phyloP scores from a whole-genome alignment of 768 basidiomycete genomes.

The Hericium coralloides region DNA sequence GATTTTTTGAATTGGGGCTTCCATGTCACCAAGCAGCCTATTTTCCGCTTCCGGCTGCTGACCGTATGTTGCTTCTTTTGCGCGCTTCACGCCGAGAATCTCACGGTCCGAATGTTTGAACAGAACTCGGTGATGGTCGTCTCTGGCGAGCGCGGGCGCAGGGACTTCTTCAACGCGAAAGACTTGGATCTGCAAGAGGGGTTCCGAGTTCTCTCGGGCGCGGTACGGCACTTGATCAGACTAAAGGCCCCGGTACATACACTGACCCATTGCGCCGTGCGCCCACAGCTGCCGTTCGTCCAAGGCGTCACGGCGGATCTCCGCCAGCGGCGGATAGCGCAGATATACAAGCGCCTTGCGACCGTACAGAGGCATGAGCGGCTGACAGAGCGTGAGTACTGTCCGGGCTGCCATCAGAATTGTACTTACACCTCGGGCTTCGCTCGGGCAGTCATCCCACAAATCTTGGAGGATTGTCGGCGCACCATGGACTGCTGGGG shows the following conservation, averaged over 20 bases:
- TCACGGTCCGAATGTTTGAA: slow-evolving; percentile 8
- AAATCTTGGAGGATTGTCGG: slow-evolving; percentile 56
- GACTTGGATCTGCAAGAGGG: slow-evolving; percentile 71
- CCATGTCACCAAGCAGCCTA: slow-evolving; percentile 50
- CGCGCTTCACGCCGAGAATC: neutral
- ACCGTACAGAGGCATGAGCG: slow-evolving; percentile 54
- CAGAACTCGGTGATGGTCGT: slow-evolving; percentile 71
- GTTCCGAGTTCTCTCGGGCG: slow-evolving; percentile 71
- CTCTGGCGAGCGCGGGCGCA: slow-evolving; percentile 63
- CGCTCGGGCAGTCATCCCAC: slow-evolving; percentile 44
- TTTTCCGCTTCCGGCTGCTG: slow-evolving; percentile 65
- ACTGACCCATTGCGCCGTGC: neutral
- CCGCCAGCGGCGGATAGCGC: slow-evolving; percentile 47
- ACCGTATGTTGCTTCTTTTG: slow-evolving; percentile 34
- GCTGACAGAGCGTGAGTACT: slow-evolving; percentile 47
- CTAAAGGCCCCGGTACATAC: no score
- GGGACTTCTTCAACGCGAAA: slow-evolving; percentile 61
- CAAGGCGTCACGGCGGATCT: slow-evolving; percentile 68
- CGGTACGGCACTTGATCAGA: slow-evolving; percentile 40
- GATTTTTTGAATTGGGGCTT: slow-evolving; percentile 72
- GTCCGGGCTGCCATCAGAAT: slow-evolving; percentile 8
- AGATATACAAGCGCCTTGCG: slow-evolving; percentile 65
- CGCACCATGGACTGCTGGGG: slow-evolving; percentile 60
- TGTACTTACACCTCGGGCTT: neutral
- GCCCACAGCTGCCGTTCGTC: slow-evolving; percentile 60